Percentiles rank a stretch among this genome's conserved stretches.
These are phyloP conservation scores for Peniophora sp. DNA, from an alignment of 1,284 basidiomycete species.

Conservation along the genomic window DNA sequence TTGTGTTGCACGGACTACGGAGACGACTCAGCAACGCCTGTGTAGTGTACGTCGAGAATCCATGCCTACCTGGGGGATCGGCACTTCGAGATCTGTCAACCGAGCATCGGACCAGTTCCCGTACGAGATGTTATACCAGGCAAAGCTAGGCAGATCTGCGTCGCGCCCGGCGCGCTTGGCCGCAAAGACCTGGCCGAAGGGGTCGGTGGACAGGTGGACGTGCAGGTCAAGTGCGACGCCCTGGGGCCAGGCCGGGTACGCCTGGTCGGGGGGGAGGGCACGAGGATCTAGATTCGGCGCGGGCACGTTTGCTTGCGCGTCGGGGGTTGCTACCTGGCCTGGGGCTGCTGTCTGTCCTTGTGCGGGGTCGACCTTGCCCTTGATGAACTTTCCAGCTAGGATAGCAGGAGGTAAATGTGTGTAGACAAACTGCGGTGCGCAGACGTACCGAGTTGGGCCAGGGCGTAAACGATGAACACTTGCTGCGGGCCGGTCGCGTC, in stretches of 20 bases:
- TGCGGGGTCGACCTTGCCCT: conserved; percentile 21
- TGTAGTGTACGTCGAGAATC: conserved; percentile 1
- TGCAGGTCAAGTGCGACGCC: conserved; percentile 61
- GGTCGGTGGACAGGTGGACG: conserved; percentile 66
- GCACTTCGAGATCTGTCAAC: conserved; percentile 56
- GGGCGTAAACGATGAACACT: conserved; percentile 52
- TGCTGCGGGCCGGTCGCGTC: conserved; percentile 34
- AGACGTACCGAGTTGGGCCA: conserved; percentile 54
- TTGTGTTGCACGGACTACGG: conserved; percentile 75
- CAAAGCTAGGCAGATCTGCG: conserved; percentile 47
- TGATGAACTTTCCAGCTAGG: conserved; percentile 38
- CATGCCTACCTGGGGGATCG: conserved; percentile 60
- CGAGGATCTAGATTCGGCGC: conserved; percentile 26
- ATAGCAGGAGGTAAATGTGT: conserved; percentile 2
- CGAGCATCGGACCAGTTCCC: conserved; percentile 74
- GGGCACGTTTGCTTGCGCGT: conserved; percentile 11
- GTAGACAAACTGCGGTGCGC: not conserved
- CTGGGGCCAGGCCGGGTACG: conserved; percentile 48
- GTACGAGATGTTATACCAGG: conserved; percentile 80
- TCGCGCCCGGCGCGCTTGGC: conserved; percentile 37
- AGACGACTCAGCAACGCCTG: conserved; percentile 3
- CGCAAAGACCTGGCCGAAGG: conserved; percentile 52
- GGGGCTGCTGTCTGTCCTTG: conserved; percentile 4
- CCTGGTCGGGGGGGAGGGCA: conserved; percentile 44
- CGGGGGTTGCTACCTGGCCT: conserved; percentile 7